phyloP scores from a whole-genome alignment of 176 grass and related monocot genomes.

The Eragrostis curvula region DNA sequence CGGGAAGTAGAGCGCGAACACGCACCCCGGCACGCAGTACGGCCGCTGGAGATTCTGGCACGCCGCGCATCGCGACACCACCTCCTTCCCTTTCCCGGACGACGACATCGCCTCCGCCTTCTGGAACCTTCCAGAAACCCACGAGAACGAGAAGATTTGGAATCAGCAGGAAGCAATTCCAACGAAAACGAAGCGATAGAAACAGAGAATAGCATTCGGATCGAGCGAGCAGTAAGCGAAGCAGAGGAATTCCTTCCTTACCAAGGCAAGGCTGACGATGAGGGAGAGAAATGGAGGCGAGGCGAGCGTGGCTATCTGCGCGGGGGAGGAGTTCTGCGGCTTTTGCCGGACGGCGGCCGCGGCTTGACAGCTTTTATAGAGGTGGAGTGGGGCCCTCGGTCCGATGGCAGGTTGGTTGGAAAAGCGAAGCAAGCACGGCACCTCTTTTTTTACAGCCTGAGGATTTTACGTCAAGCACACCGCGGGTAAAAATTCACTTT shows the following conservation, averaged over 20 bases:
- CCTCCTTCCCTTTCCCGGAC: not conserved
- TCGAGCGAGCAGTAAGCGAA: not conserved
- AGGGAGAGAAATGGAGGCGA: not conserved
- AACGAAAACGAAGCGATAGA: too few species aligned
- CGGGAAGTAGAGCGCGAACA: too few species aligned
- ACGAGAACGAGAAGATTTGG: too few species aligned
- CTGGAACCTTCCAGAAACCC: not conserved
- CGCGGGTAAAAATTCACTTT: too few species aligned
- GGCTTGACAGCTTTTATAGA: not conserved
- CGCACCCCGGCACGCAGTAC: slow-evolving; percentile 36
- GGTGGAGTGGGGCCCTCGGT: too few species aligned
- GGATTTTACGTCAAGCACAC: too few species aligned
- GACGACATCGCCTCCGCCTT: not conserved
- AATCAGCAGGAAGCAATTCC: too few species aligned
- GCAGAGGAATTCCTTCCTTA: not conserved
- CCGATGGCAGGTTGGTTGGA: too few species aligned
- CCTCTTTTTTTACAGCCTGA: too few species aligned
- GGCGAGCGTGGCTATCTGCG: not conserved
- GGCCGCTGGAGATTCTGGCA: not conserved
- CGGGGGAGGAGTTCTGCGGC: not conserved
- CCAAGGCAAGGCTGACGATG: not conserved
- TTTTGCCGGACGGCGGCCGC: not conserved
- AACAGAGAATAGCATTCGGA: too few species aligned
- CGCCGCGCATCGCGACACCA: not conserved
- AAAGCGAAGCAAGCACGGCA: too few species aligned